Evolutionary conservation across 1,139 yeast species (phyloP), one percentile per base, ranked within the genome.

Genomic region (Suhomyces terraborum): DNA sequence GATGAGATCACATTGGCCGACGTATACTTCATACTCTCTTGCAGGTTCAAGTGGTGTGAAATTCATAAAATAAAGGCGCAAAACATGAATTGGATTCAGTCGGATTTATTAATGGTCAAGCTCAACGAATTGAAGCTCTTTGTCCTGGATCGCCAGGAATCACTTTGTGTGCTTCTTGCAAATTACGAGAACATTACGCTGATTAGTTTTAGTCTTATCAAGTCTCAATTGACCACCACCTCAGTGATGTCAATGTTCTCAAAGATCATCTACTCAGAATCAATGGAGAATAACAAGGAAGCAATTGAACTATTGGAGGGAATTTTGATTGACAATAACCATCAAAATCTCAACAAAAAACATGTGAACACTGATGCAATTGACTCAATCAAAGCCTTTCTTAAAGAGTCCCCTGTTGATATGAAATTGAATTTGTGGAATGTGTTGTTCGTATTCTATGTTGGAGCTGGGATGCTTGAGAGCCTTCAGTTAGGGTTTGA

Each of bases 371-470:
- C 44, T 10, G 50, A 50, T 7, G 68, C 70, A 0, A 53, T 68
- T 8, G 21, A 40, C 2, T 79, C 88, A 4, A 80, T 88, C 56
- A 68, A 73, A 19, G 60, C 66, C 13, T 88, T 88, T 52, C 67
- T 93, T 16, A 65, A 67, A 2, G 67, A 68, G 10, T 81, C 95
- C 0, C 79, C 93, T 0, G 68, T 84, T 16, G 84, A 81, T 27
- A 75, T 89, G 61, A 79, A 77, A 42, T 65, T 88, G 27, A 81
- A 81, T 42, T 65, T 93, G 3, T 91, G 98, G 97, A 78, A 79
- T 34, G 72, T 87, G 18, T 66, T 93, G 13, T 72, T 88, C 31
- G 79, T 77, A 48, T 78, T 78, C 41, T 88, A 87, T 52, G 62
- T 69, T 7, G 67, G 64, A 9, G 59, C 65, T 4, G 61, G 69